Evolutionary conservation across 2,329 filamentous ascomycete genomes (phyloP).

Genomic region (Fusarium dimerum): DNA sequence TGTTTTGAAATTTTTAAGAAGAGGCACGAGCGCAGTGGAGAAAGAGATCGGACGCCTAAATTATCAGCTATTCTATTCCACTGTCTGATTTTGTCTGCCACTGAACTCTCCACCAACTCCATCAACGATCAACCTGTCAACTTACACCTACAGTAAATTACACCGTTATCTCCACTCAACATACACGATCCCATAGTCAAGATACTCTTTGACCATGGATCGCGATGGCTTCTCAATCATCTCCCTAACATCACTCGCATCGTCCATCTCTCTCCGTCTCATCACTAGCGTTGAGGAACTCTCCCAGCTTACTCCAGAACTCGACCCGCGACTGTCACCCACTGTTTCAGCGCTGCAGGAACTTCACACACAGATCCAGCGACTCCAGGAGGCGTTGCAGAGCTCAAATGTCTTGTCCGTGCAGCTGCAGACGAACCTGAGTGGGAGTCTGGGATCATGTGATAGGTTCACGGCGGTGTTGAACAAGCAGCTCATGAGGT

Average conservation of each 20-base stretch:
- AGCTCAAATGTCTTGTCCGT: conserved; percentile 29
- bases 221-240: conserved; percentile 37
- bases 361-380: conserved; percentile 25
- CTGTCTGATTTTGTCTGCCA: too few species aligned
- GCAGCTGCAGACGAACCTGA: conserved; percentile 31
- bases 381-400: conserved; percentile 29
- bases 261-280: conserved; percentile 33
- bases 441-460: conserved; percentile 30
- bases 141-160: neutral
- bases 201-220: conserved; percentile 27
- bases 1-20: neutral
- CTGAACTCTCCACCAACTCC: too few species aligned
- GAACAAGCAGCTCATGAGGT: conserved; percentile 37
- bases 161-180: neutral
- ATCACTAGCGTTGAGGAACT: conserved; percentile 33
- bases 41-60: neutral
- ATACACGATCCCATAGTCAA: neutral
- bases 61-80: too few species aligned
- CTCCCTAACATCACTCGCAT: conserved; percentile 34
- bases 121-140: too few species aligned
- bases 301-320: conserved; percentile 24
- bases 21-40: neutral
- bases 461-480: conserved; percentile 31
- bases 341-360: conserved; percentile 27
- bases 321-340: conserved; percentile 22